Conservation (phyloP, 176 grass and related monocot species). For the Alloteropsis semialata region DNA sequence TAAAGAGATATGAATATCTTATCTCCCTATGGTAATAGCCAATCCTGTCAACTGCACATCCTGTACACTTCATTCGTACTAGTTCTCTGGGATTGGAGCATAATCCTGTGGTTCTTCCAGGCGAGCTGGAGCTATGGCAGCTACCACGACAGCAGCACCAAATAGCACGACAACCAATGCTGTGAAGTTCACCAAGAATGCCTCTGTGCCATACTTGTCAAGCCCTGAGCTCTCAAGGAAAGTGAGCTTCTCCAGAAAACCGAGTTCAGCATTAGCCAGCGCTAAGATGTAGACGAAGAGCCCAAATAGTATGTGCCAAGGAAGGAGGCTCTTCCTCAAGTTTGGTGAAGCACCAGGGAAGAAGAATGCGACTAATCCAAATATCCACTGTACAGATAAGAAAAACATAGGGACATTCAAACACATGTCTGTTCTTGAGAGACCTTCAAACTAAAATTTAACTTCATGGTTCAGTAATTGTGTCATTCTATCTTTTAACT, state of each 20-base stretch:
- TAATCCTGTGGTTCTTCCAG: slow-evolving; percentile 66
- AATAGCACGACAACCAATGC: slow-evolving; percentile 71
- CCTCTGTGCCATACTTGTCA: slow-evolving; percentile 66
- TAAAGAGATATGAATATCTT: background rate
- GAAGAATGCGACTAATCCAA: slow-evolving; percentile 72
- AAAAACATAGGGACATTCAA: slow-evolving; percentile 3
- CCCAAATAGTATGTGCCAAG: slow-evolving; percentile 84
- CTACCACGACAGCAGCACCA: slow-evolving; percentile 62
- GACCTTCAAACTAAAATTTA: background rate
- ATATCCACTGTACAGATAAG: slow-evolving; percentile 71
- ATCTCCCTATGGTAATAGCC: background rate
- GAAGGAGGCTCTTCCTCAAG: slow-evolving; percentile 54
- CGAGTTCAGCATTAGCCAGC: slow-evolving; percentile 58
- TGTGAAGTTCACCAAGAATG: slow-evolving; percentile 83
- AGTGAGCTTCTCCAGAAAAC: slow-evolving; percentile 82
- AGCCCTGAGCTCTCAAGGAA: slow-evolving; percentile 76
- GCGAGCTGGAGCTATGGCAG: slow-evolving; percentile 56
- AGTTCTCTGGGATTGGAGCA: slow-evolving; percentile 60
- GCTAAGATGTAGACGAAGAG: slow-evolving; percentile 83
- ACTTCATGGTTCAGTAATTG: background rate
- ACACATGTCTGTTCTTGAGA: background rate
- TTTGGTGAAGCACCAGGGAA: slow-evolving; percentile 56
- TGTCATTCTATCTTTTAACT: background rate
- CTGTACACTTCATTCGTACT: background rate
- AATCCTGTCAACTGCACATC: background rate